A percentile compares a stretch with the other conserved stretches of the same genome.
Conservation (phyloP, 805 yeast species). For the Saccharomyces kudriavzevii region DNA sequence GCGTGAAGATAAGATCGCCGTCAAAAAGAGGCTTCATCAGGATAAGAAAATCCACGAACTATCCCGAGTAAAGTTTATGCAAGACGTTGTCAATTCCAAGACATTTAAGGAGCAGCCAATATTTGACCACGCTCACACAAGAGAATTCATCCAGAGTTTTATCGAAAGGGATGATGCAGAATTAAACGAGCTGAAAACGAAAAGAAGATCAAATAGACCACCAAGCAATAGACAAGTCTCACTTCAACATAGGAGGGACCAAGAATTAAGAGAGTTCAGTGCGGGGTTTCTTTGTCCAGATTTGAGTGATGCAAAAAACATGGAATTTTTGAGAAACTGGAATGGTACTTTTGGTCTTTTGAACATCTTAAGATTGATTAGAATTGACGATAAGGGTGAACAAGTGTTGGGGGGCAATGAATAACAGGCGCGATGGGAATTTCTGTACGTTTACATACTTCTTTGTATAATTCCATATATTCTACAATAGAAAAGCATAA, state of each 20-base stretch:
- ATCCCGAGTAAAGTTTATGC: constrained; percentile 50
- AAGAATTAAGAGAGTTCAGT: constrained; percentile 52
- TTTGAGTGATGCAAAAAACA: constrained; percentile 51
- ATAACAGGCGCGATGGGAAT: not conserved
- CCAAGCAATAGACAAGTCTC: constrained; percentile 59
- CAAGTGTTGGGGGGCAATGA: constrained; percentile 18
- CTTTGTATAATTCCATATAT: not conserved
- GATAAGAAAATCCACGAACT: constrained; percentile 56
- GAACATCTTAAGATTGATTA: constrained; percentile 48
- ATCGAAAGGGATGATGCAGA: constrained; percentile 71
- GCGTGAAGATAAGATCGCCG: constrained; percentile 64
- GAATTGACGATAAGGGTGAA: constrained; percentile 24
- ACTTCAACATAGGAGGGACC: constrained; percentile 51
- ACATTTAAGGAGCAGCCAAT: constrained; percentile 31
- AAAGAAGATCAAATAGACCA: constrained; percentile 86
- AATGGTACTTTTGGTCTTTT: constrained; percentile 75
- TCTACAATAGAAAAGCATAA: not conserved
- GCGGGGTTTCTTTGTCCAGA: constrained; percentile 74
- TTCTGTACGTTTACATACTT: not conserved
- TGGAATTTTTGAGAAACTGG: constrained; percentile 60
- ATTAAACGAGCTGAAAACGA: constrained; percentile 47
- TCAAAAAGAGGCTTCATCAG: constrained; percentile 47
- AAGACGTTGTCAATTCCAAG: constrained; percentile 44
- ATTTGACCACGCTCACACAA: constrained; percentile 53
- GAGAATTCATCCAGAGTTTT: constrained; percentile 51